Evolutionary conservation across 495 filamentous ascomycete genomes (phyloP), one percentile per base, ranked within the genome.

Genomic region (Talaromyces thailandensis): DNA sequence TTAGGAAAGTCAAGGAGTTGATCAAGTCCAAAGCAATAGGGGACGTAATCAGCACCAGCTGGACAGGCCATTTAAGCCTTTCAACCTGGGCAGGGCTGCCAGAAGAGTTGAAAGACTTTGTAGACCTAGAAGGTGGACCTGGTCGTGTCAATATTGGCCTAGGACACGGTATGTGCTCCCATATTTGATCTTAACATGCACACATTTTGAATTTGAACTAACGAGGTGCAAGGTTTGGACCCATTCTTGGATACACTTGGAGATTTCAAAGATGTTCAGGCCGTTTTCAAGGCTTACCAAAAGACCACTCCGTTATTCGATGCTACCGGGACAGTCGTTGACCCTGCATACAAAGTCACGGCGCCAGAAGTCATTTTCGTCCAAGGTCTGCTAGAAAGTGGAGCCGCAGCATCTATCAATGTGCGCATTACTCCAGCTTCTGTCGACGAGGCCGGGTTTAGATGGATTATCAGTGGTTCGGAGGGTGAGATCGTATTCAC

Each of bases 381-480:
- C 9, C 68, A 76, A 6, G 83, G 82, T 1, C 74, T 65, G 9
- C 69, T 85, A 18, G 61, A 69, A 3, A 67, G 74, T 16, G 78
- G 76, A 14, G 64, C 60, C 1, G 66, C 74, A 0, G 59, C 85
- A 12, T 75, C 77, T 5, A 53, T 77, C 53, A 72, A 74, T 12
- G 73, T 82, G 58, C 78, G 82, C 11, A 74, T 71, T n/a, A 82
- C 81, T 0, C 70, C 73, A 56, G 70, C 78, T 2, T 83, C 83
- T 63, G 74, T 76, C 0, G 77, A 76, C 1, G 74, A 75, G 0
- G 75, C 76, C 2, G 77, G 73, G 1, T 71, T 84, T 14, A 64
- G 75, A 18, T 87, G 84, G 85, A 71, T 67, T 0, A 82, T 88
- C 51, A 73, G 76, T 32, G 82, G 84, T 55, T 73, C 78, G 26